Percentiles rank a stretch among this genome's conserved stretches.
phyloP scores from a whole-genome alignment of 805 yeast genomes.

The Starmerella floricola region DNA sequence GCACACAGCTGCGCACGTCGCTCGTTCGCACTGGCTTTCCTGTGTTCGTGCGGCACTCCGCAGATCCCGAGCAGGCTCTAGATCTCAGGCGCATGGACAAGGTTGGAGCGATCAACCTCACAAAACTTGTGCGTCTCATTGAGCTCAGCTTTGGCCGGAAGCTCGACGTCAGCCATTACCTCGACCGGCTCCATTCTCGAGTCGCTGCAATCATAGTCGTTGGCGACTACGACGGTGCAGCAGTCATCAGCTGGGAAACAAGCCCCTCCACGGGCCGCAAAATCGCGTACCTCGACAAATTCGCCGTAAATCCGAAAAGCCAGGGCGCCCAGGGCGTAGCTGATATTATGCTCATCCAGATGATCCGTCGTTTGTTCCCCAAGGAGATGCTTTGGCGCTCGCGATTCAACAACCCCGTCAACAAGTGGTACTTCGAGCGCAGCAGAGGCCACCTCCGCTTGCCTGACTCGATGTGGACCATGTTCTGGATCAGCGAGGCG shows the following conservation, averaged over 20 bases:
- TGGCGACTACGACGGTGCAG: conserved; percentile 93
- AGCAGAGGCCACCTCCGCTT: conserved; percentile 56
- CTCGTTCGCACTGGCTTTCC: conserved; percentile 66
- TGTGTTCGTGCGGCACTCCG: conserved; percentile 33
- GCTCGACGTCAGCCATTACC: conserved; percentile 55
- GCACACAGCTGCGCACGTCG: conserved; percentile 58
- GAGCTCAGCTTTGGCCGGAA: conserved; percentile 67
- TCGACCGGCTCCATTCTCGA: conserved; percentile 48
- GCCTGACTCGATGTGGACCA: conserved; percentile 32
- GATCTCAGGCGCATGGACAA: conserved; percentile 33
- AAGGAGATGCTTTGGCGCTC: conserved; percentile 84
- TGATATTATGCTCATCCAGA: conserved; percentile 76
- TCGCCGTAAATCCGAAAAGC: conserved; percentile 70
- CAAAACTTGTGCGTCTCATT: conserved; percentile 47
- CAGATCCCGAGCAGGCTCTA: conserved; percentile 27
- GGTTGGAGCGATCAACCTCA: conserved; percentile 40
- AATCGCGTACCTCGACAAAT: conserved; percentile 80
- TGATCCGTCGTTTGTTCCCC: conserved; percentile 53
- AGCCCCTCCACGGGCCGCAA: conserved; percentile 27
- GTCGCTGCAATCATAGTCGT: conserved; percentile 72
- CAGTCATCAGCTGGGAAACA: conserved; percentile 75
- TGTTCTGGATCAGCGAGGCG: conserved; percentile 35
- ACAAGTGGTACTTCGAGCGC: conserved; percentile 95
- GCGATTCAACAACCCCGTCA: conserved; percentile 72
- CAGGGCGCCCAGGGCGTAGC: conserved; percentile 94